Base-by-base conservation (phyloP, 768 basidiomycete species). In the Suillus subalutaceus region DNA sequence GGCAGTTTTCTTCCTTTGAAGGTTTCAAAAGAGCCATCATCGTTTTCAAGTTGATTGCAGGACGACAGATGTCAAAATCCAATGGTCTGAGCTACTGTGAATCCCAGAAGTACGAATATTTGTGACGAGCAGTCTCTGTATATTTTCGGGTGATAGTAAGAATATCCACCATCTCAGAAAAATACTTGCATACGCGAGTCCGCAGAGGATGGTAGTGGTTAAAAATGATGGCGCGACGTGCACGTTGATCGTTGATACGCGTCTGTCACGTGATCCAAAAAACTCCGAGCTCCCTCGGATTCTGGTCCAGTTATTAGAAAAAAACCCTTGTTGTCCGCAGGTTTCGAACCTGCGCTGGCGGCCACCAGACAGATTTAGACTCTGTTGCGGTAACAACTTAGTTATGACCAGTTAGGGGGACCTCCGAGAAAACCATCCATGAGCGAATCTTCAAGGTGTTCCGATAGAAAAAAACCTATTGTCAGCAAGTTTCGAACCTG, bases 41-140 rank as follows among this genome's bases (percentile, higher is more conserved):
- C 13, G 68, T 57, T 23, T 66, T 68, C n/a, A 77, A 66, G 55
- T 77, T 75, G 9, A 78, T 69, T 35, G 77, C 73, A 37, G 75
- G 74, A 18, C 75, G 70, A 41, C 76, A 78, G 58, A 64, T 59
- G 38, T 16, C 48, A 23, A 44, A 46, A 20, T 55, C 30, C 32
- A 16, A 20, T 40, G 23, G 16, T 32, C 10, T 18, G 60, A 56
- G 66, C 3, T 26, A 37, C 55, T 77, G 73, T 20, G 63, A 48
- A 44, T 16, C 57, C 77, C 75, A 77, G 43, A 77, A 78, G 58
- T 68, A 72, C 3, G 69, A 63, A 10, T 67, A 26, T 18, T 63
- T 69, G 35, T 68, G 64, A 52, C 75, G 74, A 12, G 77, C 60
- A 20, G 72, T 75, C 52, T 78, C 77, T 65, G 66, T 64, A 38